Evolutionary conservation across 2,329 filamentous ascomycete species (phyloP).

Genomic region (Hypoxylon sp.): DNA sequence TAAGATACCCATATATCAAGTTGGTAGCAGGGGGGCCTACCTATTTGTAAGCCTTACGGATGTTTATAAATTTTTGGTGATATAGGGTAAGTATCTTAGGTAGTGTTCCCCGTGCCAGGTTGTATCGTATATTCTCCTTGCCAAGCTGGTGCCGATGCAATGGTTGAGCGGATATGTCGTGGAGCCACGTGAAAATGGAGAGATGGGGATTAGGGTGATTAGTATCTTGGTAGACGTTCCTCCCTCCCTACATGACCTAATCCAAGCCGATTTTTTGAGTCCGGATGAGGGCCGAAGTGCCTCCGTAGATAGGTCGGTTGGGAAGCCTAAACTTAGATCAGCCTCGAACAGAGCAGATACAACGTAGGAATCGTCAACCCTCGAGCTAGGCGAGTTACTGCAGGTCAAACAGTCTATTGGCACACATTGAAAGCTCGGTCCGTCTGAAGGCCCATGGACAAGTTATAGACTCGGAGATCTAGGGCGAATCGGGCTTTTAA

Average conservation of each 20-base stretch:
- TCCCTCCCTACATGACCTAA: not conserved
- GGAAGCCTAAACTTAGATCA: not conserved
- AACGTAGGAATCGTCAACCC: not conserved
- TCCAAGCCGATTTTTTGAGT: not conserved
- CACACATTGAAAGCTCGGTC: not conserved
- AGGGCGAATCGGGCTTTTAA: conserved; percentile 8
- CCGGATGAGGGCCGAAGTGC: conserved; percentile 12
- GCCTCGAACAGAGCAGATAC: not conserved
- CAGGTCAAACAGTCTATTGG: not conserved
- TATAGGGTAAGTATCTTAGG: not conserved
- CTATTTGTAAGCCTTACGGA: conserved; percentile 5
- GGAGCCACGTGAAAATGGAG: conserved; percentile 2
- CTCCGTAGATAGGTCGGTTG: conserved; percentile 2
- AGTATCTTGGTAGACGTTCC: not conserved
- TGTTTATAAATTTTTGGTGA: not conserved
- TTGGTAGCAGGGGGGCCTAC: not conserved
- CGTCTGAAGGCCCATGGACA: conserved; percentile 1
- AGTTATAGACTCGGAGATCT: not conserved
- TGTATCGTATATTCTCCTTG: not conserved
- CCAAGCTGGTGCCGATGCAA: not conserved
- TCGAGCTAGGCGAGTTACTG: not conserved
- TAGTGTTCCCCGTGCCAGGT: not conserved
- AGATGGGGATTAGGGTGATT: not conserved
- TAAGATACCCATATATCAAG: not conserved
- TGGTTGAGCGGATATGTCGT: not conserved